phyloP scores from a whole-genome alignment of 2,329 filamentous ascomycete species.

The Saccharata proteae region DNA sequence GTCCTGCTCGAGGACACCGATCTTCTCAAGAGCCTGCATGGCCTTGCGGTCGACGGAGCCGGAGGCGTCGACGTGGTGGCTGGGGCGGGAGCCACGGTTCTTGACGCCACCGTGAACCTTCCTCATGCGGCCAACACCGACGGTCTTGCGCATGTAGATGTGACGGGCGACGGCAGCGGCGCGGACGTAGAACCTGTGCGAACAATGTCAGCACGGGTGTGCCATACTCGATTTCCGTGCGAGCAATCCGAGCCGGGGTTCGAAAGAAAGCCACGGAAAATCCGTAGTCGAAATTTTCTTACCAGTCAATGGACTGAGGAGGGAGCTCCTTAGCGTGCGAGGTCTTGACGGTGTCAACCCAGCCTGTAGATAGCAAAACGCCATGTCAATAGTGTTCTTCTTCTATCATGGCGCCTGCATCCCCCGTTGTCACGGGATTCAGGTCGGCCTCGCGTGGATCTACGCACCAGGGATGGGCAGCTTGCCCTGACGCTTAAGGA shows the following conservation, averaged over 20 bases:
- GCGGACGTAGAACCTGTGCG: slow-evolving; percentile 57
- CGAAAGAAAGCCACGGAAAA: no score
- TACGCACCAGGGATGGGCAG: slow-evolving; percentile 75
- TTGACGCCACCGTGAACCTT: slow-evolving; percentile 86
- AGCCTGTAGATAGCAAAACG: slow-evolving; percentile 52
- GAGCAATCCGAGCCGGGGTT: no score
- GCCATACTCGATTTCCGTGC: no score
- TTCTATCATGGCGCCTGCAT: slow-evolving; percentile 33
- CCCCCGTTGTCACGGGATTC: slow-evolving; percentile 43
- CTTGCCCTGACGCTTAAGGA: slow-evolving; percentile 91
- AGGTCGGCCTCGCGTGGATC: slow-evolving; percentile 30
- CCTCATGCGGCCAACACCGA: slow-evolving; percentile 94
- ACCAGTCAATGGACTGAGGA: slow-evolving; percentile 98
- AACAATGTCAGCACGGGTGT: neutral
- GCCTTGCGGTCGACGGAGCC: slow-evolving; percentile 96
- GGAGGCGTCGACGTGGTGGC: slow-evolving; percentile 89
- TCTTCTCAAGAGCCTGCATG: slow-evolving; percentile 97
- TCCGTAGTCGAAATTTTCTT: slow-evolving; percentile 35
- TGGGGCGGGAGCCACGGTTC: slow-evolving; percentile 89
- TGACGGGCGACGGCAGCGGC: slow-evolving; percentile 92
- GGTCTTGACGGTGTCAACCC: slow-evolving; percentile 99
- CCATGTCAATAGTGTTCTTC: slow-evolving; percentile 26
- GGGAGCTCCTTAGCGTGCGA: slow-evolving; percentile 84
- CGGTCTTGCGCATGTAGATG: slow-evolving; percentile 98
- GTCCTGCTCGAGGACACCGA: slow-evolving; percentile 92